Percentiles rank a stretch among this genome's conserved stretches.
phyloP scores from a whole-genome alignment of 2,329 filamentous ascomycete genomes.

The Rhinocladiella similis region DNA sequence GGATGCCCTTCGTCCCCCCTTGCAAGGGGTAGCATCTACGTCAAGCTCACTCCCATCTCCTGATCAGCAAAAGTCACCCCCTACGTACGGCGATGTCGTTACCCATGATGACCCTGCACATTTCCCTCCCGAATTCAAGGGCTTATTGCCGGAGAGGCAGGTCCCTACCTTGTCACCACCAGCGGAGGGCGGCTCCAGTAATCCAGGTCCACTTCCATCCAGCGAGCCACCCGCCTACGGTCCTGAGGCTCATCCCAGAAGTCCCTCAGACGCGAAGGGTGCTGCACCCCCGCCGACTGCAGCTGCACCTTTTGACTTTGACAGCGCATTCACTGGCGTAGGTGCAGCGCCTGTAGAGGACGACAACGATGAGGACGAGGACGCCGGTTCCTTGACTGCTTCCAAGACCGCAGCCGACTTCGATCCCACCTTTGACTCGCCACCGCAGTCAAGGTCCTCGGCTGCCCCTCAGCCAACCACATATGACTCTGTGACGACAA shows the following conservation, averaged over 20 bases:
- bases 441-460: constrained; percentile 38
- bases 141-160: constrained; percentile 40
- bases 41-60: constrained; percentile 50
- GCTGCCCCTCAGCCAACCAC: constrained; percentile 32
- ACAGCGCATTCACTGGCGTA: constrained; percentile 47
- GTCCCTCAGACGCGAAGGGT: constrained; percentile 30
- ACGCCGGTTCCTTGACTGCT: constrained; percentile 59
- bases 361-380: constrained; percentile 39
- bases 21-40: constrained; percentile 38
- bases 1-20: constrained; percentile 34
- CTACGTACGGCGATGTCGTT: constrained; percentile 36
- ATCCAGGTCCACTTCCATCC: constrained; percentile 15
- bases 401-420: constrained; percentile 40
- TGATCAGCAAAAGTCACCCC: constrained; percentile 54
- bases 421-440: constrained; percentile 49
- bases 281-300: constrained; percentile 34
- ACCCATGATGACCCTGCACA: constrained; percentile 37
- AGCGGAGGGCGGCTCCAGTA: constrained; percentile 34
- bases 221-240: constrained; percentile 26
- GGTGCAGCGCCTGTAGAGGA: constrained; percentile 47
- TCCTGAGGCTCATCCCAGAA: constrained; percentile 27
- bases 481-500: constrained; percentile 21
- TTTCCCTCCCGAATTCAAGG: constrained; percentile 40
- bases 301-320: constrained; percentile 43
- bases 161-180: constrained; percentile 42